These are phyloP conservation scores for Schrenkiella parvula DNA, from an alignment of 345 rosid species.

Conservation along the genomic window DNA sequence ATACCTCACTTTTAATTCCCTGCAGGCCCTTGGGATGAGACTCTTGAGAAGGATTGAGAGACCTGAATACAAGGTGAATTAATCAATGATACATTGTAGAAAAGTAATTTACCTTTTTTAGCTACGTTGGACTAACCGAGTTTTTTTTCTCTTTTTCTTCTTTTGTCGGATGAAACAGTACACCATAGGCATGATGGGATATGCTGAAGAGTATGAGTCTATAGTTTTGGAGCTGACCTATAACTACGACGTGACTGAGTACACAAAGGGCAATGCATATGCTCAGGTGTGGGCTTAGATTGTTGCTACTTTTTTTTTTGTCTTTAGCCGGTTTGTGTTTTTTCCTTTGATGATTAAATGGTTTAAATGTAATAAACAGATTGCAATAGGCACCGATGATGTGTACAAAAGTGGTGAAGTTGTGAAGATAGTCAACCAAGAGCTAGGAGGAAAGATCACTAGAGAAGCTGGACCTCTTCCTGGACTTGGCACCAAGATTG, in stretches of 20 bases:
- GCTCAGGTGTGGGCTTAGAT: slow-evolving; percentile 53
- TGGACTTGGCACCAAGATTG: slow-evolving; percentile 83
- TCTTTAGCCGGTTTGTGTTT: not conserved
- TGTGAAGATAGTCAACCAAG: slow-evolving; percentile 59
- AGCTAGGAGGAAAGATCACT: slow-evolving; percentile 91
- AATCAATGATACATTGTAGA: not conserved
- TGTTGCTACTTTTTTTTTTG: not conserved
- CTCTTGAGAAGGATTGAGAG: slow-evolving; percentile 61
- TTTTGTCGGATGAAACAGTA: slow-evolving; percentile 43
- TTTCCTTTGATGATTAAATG: not conserved
- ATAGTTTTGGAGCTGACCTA: slow-evolving; percentile 80
- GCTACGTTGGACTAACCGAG: not conserved
- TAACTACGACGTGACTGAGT: slow-evolving; percentile 82
- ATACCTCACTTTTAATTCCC: not conserved
- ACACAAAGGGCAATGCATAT: slow-evolving; percentile 90
- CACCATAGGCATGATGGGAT: slow-evolving; percentile 83
- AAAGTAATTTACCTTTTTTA: not conserved
- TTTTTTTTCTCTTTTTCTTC: not conserved
- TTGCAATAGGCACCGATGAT: slow-evolving; percentile 84
- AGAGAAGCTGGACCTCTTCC: slow-evolving; percentile 85
- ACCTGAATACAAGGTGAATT: slow-evolving; percentile 72
- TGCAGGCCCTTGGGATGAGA: slow-evolving; percentile 90
- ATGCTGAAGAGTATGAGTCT: slow-evolving; percentile 78
- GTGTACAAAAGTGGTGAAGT: slow-evolving; percentile 95
- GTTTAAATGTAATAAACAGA: slow-evolving; percentile 34